Conservation (phyloP, 2,329 filamentous ascomycete genomes). For the Paecilomyces niveus region DNA sequence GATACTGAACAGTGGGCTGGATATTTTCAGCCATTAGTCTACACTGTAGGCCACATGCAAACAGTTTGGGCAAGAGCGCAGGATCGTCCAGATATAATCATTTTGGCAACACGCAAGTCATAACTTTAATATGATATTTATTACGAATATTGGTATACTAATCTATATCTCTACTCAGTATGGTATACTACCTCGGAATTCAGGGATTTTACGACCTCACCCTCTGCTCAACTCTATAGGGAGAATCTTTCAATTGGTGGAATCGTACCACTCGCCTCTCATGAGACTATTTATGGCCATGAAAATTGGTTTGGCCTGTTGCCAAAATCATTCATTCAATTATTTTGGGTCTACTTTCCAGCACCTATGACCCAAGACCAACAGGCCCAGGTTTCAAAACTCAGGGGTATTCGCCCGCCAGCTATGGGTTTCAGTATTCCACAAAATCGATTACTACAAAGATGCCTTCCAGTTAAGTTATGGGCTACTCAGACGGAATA, state of each 20-base stretch:
- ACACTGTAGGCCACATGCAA: background rate
- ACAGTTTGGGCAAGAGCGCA: background rate
- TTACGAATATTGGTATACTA: background rate
- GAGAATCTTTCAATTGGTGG: background rate
- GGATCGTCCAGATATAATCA: background rate
- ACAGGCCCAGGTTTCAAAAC: slow-evolving; percentile 1
- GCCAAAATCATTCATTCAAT: slow-evolving; percentile 1
- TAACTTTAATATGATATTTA: background rate
- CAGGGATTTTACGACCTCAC: background rate
- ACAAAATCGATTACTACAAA: background rate
- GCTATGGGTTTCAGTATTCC: background rate
- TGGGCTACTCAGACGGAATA: slow-evolving; percentile 3
- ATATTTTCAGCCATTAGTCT: background rate
- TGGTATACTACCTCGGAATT: background rate
- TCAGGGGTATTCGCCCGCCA: slow-evolving; percentile 1
- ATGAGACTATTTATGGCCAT: background rate
- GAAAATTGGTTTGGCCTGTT: background rate
- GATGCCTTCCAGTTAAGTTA: slow-evolving; percentile 1
- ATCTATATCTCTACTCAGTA: background rate
- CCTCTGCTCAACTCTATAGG: background rate
- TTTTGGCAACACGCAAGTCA: background rate
- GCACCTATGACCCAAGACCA: slow-evolving; percentile 4
- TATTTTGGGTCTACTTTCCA: slow-evolving; percentile 7
- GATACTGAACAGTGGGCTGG: background rate
- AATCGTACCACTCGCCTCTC: background rate